Percentiles rank a stretch among this genome's conserved stretches.
phyloP scores from a whole-genome alignment of 208 protist genomes.

The Leptomonas seymouri region DNA sequence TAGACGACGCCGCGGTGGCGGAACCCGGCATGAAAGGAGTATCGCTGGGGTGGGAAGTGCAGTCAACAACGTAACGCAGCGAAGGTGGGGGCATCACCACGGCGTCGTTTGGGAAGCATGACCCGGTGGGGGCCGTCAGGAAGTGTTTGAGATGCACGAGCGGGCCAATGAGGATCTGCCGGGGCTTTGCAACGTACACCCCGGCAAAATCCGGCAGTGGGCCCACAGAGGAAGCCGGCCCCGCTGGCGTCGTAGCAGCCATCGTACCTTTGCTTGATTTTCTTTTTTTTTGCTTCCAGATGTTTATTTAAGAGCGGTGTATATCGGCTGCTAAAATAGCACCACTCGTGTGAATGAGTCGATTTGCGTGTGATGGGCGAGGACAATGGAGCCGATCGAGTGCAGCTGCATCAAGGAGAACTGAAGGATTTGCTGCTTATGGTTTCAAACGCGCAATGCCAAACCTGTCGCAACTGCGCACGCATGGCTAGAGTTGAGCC shows the following conservation, averaged over 20 bases:
- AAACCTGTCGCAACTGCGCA: background rate
- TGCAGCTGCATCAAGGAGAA: constrained; percentile 7
- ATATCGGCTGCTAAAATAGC: too few relatives aligned
- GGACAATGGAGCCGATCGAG: too few relatives aligned
- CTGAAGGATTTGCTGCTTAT: constrained; percentile 6
- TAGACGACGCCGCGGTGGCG: constrained; percentile 1
- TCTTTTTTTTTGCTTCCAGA: too few relatives aligned
- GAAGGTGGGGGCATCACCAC: constrained; percentile 8
- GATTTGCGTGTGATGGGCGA: background rate
- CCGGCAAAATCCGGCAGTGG: constrained; percentile 17
- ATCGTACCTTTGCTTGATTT: too few relatives aligned
- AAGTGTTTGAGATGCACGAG: constrained; percentile 29
- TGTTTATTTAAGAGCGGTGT: too few relatives aligned
- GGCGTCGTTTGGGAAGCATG: constrained; percentile 5
- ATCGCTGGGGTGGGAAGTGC: constrained; percentile 18
- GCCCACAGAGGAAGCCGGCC: background rate
- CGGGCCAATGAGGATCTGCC: constrained; percentile 30
- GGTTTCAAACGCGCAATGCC: background rate
- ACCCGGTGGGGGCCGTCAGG: constrained; percentile 5
- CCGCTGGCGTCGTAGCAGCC: background rate
- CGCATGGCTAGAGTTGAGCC: background rate
- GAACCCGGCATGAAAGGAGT: constrained; percentile 7
- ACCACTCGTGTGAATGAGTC: constrained; percentile 11
- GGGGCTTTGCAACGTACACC: constrained; percentile 32
- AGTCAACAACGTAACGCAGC: constrained; percentile 35